A percentile compares a stretch with the other conserved stretches of the same genome.
Evolutionary conservation across 2,329 filamentous ascomycete species (phyloP).

Genomic region (Hysterium pulicare): DNA sequence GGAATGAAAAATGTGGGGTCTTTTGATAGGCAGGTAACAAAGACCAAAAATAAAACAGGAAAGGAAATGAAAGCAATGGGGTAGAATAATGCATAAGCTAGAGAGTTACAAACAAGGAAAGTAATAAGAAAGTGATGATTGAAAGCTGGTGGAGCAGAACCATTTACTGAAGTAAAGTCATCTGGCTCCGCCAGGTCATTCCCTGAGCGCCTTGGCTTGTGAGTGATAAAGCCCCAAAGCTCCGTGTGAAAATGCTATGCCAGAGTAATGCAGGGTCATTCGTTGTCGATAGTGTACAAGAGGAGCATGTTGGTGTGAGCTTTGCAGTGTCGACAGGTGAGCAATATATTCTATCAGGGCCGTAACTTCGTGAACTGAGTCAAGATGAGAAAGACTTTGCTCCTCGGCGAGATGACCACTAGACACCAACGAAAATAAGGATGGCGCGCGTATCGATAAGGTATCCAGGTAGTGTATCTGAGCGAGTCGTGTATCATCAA

Average conservation of each 20-base stretch:
- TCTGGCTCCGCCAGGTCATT: not conserved
- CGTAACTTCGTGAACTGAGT: conserved; percentile 9
- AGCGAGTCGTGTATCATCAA: conserved; percentile 47
- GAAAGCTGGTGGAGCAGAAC: not conserved
- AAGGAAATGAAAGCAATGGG: not conserved
- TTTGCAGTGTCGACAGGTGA: conserved; percentile 10
- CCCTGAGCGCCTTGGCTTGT: not conserved
- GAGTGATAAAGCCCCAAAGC: conserved; percentile 1
- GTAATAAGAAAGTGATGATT: conserved; percentile 1
- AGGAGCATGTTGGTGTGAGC: conserved; percentile 18
- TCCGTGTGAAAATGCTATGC: conserved; percentile 1
- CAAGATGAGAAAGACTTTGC: conserved; percentile 24
- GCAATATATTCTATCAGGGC: conserved; percentile 12
- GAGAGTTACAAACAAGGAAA: not conserved
- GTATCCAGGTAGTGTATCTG: conserved; percentile 14
- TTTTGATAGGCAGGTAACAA: not conserved
- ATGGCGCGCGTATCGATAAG: conserved; percentile 16
- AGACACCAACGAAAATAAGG: conserved; percentile 21
- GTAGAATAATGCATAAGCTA: not conserved
- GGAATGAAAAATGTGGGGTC: not conserved
- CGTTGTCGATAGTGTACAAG: conserved; percentile 33
- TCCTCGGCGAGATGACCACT: conserved; percentile 16
- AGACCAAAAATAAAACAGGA: conserved; percentile 1
- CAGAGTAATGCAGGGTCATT: not conserved
- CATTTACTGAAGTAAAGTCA: not conserved